Percentiles rank a stretch among this genome's conserved stretches.
Evolutionary conservation across 148 eudicot species (phyloP).

Genomic region (Polygonum maritimum): DNA sequence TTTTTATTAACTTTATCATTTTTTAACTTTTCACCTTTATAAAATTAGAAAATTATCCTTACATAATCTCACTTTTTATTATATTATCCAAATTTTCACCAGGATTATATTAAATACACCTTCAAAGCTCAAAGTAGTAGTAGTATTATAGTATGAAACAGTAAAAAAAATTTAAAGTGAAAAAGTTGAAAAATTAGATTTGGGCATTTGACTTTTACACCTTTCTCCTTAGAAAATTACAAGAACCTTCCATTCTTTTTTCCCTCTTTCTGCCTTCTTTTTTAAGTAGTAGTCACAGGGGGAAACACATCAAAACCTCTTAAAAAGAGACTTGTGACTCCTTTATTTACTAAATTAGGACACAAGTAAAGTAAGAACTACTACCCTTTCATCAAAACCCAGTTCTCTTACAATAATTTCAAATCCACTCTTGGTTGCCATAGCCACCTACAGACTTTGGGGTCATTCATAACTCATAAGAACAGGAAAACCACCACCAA

Average conservation of each 20-base stretch:
- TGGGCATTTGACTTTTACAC: constrained; percentile 24
- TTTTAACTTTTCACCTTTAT: too few relatives aligned
- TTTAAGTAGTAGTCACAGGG: neutral
- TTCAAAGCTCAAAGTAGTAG: neutral
- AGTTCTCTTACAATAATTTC: neutral
- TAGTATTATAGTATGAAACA: neutral
- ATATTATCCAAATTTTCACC: too few relatives aligned
- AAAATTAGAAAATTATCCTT: too few relatives aligned
- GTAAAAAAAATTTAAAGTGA: neutral
- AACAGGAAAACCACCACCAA: neutral
- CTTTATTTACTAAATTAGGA: neutral
- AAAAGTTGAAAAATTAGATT: neutral
- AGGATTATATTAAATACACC: neutral
- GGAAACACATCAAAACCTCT: constrained; percentile 3
- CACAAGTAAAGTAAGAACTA: neutral
- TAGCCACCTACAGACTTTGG: neutral
- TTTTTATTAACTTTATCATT: too few relatives aligned
- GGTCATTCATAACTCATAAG: neutral
- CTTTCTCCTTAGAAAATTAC: constrained; percentile 22
- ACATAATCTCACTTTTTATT: too few relatives aligned
- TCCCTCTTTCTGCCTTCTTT: constrained; percentile 11
- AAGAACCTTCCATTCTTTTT: constrained; percentile 52
- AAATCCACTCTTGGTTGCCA: neutral
- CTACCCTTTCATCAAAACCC: neutral
- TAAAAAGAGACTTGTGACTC: neutral